Percentiles rank a stretch among this genome's conserved stretches.
Evolutionary conservation across 176 grass and related monocot species (phyloP).

Genomic region (Oryza meridionalis): DNA sequence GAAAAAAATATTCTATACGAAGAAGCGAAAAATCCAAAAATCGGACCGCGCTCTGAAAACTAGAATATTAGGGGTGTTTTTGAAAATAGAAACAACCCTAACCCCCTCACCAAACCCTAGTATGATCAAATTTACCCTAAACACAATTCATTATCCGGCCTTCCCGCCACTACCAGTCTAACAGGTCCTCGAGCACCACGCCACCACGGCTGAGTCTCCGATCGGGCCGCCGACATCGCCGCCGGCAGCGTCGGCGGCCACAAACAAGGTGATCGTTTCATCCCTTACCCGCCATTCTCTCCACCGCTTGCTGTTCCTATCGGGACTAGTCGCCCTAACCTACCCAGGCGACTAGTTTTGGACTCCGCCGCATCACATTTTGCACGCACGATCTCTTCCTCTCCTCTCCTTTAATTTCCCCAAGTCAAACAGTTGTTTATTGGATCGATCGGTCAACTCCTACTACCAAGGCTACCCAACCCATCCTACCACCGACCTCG

Average conservation of each 20-base stretch:
- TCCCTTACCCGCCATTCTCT: not conserved
- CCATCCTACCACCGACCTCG: not conserved
- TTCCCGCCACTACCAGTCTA: not conserved
- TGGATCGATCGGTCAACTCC: not conserved
- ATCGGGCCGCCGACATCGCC: not conserved
- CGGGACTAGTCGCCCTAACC: not conserved
- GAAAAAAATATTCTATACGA: too few species aligned
- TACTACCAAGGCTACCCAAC: not conserved
- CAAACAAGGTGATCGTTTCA: not conserved
- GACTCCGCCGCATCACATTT: not conserved
- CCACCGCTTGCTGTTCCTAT: not conserved
- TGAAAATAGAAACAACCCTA: too few species aligned
- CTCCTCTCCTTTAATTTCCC: not conserved
- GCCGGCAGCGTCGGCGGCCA: not conserved
- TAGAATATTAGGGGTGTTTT: too few species aligned
- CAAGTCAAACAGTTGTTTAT: conserved; percentile 11
- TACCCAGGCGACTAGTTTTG: not conserved
- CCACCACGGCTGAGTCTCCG: not conserved
- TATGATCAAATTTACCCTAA: too few species aligned
- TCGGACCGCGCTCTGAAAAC: too few species aligned
- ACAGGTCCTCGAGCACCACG: too few species aligned
- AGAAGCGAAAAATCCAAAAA: too few species aligned
- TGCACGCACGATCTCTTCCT: not conserved
- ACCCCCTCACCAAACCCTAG: too few species aligned
- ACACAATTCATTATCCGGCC: too few species aligned